Percentiles rank a stretch among this genome's conserved stretches.
phyloP scores from a whole-genome alignment of 306 rosid species.

The Rosa persica region DNA sequence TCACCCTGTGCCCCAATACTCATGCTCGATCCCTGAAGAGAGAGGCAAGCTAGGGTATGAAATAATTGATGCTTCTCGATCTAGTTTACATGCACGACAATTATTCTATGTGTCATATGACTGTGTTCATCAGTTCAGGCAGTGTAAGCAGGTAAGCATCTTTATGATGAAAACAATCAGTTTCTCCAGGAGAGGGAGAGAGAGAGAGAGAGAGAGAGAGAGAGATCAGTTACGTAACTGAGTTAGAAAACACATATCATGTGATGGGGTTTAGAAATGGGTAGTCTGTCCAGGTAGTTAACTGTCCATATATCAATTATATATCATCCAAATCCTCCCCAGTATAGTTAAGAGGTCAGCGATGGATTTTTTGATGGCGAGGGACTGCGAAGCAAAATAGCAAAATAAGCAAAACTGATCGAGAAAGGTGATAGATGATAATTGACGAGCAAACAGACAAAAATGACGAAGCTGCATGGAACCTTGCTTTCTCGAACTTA shows the following conservation, averaged over 20 bases:
- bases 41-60: neutral
- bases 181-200: neutral
- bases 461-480: conserved; percentile 57
- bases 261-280: neutral
- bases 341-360: neutral
- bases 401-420: conserved; percentile 2
- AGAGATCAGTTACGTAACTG: neutral
- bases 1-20: neutral
- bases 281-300: neutral
- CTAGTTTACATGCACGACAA: neutral
- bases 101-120: neutral
- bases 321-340: neutral
- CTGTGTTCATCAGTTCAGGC: neutral
- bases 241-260: neutral
- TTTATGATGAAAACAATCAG: neutral
- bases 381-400: neutral
- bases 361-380: neutral
- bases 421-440: conserved; percentile 10
- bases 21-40: neutral
- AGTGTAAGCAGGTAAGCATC: neutral
- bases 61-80: neutral
- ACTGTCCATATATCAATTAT: neutral
- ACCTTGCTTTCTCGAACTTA: conserved; percentile 41
- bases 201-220: neutral
- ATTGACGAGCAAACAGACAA: conserved; percentile 51